Evolutionary conservation across 768 basidiomycete species (phyloP).

Genomic region (Lepiota brunneoincarnata): DNA sequence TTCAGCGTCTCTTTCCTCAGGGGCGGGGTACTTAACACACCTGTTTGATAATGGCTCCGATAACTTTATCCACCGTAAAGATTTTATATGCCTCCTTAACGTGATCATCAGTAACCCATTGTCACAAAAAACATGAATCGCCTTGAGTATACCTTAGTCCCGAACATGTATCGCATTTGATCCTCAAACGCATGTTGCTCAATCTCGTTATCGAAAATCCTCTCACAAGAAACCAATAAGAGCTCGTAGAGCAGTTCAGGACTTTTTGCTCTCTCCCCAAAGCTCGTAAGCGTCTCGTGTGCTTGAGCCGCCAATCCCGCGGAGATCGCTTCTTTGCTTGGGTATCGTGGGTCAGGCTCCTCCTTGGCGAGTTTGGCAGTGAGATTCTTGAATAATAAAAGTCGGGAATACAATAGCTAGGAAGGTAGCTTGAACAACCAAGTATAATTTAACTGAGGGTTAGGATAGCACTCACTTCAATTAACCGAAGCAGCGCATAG

Average conservation of each 20-base stretch:
- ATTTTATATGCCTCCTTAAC: conserved; percentile 75
- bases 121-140: not conserved
- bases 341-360: conserved; percentile 17
- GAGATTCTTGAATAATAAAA: conserved; percentile 77
- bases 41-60: conserved; percentile 83
- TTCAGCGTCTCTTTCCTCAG: too few species aligned
- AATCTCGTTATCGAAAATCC: conserved; percentile 88
- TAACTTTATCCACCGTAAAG: conserved; percentile 92
- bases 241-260: conserved; percentile 75
- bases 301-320: conserved; percentile 28
- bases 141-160: conserved; percentile 54
- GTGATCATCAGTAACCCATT: not conserved
- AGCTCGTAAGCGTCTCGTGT: conserved; percentile 22
- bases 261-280: conserved; percentile 31
- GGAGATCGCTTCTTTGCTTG: conserved; percentile 19
- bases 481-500: conserved; percentile 79
- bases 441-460: not conserved
- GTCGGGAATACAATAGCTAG: conserved; percentile 80
- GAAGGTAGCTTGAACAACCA: conserved; percentile 1
- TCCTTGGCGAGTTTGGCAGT: conserved; percentile 43
- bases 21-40: too few species aligned
- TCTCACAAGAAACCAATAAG: conserved; percentile 83
- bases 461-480: conserved; percentile 63
- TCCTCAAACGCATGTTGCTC: conserved; percentile 90
- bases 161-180: conserved; percentile 83